Evolutionary conservation across 805 yeast genomes (phyloP).

Genomic region (Schwanniomyces pseudopolymorphus): DNA sequence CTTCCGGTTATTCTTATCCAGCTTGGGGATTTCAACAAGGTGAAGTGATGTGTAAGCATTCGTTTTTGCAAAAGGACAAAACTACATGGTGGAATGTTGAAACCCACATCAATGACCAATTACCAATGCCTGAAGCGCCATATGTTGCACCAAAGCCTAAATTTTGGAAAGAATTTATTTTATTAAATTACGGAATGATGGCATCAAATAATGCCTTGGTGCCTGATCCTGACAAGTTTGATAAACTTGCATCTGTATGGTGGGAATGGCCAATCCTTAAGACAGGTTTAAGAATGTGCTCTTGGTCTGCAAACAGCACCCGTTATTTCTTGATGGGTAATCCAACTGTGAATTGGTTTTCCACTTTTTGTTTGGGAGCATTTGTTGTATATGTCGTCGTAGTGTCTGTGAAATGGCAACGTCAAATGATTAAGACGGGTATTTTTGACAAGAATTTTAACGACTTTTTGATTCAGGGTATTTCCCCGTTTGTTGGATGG

Average conservation of each 20-base stretch:
- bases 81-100: constrained; percentile 83
- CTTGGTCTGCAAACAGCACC: constrained; percentile 59
- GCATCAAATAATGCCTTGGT: constrained; percentile 80
- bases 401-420: constrained; percentile 27
- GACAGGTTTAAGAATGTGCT: constrained; percentile 73
- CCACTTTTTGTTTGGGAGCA: constrained; percentile 25
- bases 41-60: constrained; percentile 68
- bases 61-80: constrained; percentile 54
- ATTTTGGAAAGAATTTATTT: constrained; percentile 73
- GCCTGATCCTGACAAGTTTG: constrained; percentile 75
- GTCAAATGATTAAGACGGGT: constrained; percentile 23
- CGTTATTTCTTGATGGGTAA: constrained; percentile 73
- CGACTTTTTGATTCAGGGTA: constrained; percentile 25
- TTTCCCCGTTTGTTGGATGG: constrained; percentile 42
- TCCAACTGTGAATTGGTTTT: constrained; percentile 71
- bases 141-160: constrained; percentile 42
- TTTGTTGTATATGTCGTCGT: constrained; percentile 19
- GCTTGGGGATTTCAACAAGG: constrained; percentile 86
- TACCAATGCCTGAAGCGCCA: constrained; percentile 29
- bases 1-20: constrained; percentile 67
- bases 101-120: constrained; percentile 54
- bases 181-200: constrained; percentile 82
- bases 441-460: constrained; percentile 29
- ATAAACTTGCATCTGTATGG: constrained; percentile 66
- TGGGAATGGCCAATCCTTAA: constrained; percentile 91